Conservation (phyloP, 2,329 filamentous ascomycete genomes). For the Venturia asperata region DNA sequence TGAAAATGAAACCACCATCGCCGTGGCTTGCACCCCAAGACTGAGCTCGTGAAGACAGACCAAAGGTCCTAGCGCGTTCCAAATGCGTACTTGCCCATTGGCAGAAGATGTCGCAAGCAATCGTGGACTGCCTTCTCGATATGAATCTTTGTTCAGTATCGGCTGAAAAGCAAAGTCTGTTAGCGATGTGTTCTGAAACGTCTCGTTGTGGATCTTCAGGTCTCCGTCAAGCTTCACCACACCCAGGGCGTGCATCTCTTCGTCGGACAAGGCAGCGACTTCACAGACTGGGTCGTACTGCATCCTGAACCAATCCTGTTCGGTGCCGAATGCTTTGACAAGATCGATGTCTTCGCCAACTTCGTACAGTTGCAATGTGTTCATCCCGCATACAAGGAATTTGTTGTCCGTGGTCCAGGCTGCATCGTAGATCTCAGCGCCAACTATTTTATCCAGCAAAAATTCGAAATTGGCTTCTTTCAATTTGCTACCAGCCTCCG, state of each 20-base stretch:
- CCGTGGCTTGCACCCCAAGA: slow-evolving; percentile 22
- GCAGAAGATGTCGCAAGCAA: slow-evolving; percentile 37
- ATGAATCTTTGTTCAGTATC: slow-evolving; percentile 21
- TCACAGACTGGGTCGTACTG: slow-evolving; percentile 36
- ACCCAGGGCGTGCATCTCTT: slow-evolving; percentile 25
- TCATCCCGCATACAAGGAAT: slow-evolving; percentile 40
- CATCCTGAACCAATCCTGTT: slow-evolving; percentile 26
- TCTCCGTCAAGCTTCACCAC: slow-evolving; percentile 25
- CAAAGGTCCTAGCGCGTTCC: slow-evolving; percentile 29
- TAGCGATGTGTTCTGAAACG: slow-evolving; percentile 23
- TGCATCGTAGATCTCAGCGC: slow-evolving; percentile 33
- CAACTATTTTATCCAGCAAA: slow-evolving; percentile 20
- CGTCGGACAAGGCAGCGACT: slow-evolving; percentile 32
- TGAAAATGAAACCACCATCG: slow-evolving; percentile 34
- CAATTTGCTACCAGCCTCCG: neutral
- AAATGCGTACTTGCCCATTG: slow-evolving; percentile 36
- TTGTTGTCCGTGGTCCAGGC: slow-evolving; percentile 38
- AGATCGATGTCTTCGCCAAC: slow-evolving; percentile 23
- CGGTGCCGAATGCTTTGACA: slow-evolving; percentile 20
- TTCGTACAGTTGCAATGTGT: slow-evolving; percentile 34
- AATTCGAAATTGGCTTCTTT: slow-evolving; percentile 16
- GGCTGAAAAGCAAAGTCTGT: slow-evolving; percentile 38
- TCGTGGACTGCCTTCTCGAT: slow-evolving; percentile 23
- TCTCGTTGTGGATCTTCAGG: slow-evolving; percentile 29
- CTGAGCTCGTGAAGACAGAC: slow-evolving; percentile 23